A percentile compares a stretch with the other conserved stretches of the same genome.
Evolutionary conservation across 305 asterid species (phyloP).

Genomic region (Plantago coronopus): DNA sequence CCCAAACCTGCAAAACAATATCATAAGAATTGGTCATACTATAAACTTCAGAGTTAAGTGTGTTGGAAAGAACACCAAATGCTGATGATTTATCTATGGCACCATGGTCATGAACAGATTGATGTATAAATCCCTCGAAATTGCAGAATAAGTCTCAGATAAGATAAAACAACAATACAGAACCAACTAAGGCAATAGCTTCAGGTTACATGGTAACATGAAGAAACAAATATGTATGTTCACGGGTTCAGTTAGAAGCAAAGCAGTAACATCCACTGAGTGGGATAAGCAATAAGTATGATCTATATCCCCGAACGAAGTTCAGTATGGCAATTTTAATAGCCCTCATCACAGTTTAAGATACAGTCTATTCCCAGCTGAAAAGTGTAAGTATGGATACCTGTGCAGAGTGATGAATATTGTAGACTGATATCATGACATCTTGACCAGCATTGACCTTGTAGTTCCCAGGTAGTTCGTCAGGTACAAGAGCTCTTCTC

Average conservation of each 20-base stretch:
- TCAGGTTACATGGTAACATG: neutral
- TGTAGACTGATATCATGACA: conserved; percentile 93
- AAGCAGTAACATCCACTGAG: neutral
- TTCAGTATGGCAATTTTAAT: too few species aligned
- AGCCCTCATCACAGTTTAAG: neutral
- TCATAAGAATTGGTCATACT: neutral
- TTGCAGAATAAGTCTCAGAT: neutral
- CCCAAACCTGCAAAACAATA: conserved; percentile 61
- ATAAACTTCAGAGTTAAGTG: neutral
- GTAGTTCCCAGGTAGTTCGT: conserved; percentile 81
- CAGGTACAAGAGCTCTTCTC: conserved; percentile 80
- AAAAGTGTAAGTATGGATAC: conserved; percentile 28
- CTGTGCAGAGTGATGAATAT: conserved; percentile 82
- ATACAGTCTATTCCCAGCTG: neutral
- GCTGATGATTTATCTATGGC: neutral
- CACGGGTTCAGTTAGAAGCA: neutral
- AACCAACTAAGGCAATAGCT: neutral
- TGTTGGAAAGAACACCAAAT: neutral
- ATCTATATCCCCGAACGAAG: too few species aligned
- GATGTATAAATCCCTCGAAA: neutral
- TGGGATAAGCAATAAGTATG: neutral
- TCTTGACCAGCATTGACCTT: conserved; percentile 92
- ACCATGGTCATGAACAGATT: neutral
- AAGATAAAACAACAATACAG: neutral
- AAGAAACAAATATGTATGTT: neutral